These are phyloP conservation scores for Leccinum boreale DNA, from an alignment of 768 basidiomycete genomes.

Conservation along the genomic window DNA sequence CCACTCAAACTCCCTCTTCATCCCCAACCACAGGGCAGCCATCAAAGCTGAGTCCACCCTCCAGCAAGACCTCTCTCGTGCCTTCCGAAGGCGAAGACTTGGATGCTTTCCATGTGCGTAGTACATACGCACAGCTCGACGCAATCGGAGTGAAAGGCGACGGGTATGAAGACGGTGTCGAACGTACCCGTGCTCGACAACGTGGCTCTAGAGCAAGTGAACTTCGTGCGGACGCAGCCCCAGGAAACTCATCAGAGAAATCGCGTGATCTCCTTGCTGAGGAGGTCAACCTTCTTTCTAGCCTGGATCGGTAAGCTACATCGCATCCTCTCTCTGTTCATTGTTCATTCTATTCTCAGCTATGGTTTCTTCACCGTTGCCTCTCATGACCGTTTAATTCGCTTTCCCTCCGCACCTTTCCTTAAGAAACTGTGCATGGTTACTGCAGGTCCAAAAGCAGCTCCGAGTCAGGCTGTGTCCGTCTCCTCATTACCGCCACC, in stretches of 20 bases:
- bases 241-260: constrained; percentile 60
- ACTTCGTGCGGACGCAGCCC: constrained; percentile 50
- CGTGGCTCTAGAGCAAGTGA: constrained; percentile 56
- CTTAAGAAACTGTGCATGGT: constrained; percentile 53
- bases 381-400: constrained; percentile 81
- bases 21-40: constrained; percentile 22
- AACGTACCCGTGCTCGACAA: constrained; percentile 81
- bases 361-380: constrained; percentile 88
- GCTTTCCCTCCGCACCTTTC: constrained; percentile 61
- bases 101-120: constrained; percentile 80
- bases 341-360: constrained; percentile 39
- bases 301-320: constrained; percentile 77
- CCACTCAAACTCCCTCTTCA: constrained; percentile 37
- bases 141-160: constrained; percentile 89
- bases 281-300: constrained; percentile 69
- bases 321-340: background rate
- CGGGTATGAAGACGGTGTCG: constrained; percentile 91
- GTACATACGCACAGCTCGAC: constrained; percentile 89
- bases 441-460: constrained; percentile 43
- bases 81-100: constrained; percentile 79
- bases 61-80: constrained; percentile 58
- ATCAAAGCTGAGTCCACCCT: constrained; percentile 34
- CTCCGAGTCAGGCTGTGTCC: constrained; percentile 44
- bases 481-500: constrained; percentile 48
- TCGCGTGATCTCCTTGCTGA: constrained; percentile 63